phyloP scores from a whole-genome alignment of 306 rosid genomes.

The Arachis stenosperma region DNA sequence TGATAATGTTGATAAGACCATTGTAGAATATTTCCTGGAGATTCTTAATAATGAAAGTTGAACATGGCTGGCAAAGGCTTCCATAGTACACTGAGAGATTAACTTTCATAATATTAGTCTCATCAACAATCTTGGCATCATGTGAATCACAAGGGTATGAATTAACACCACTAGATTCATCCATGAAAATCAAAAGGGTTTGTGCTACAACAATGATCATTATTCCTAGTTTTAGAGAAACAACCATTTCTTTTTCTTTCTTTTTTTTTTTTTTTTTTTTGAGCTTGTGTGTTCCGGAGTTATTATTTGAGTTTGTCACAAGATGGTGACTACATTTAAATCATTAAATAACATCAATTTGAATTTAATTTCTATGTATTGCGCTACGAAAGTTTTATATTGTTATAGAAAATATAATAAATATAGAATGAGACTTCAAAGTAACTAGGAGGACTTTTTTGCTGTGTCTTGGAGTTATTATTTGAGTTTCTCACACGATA shows the following conservation, averaged over 20 bases:
- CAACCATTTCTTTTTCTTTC: constrained; percentile 13
- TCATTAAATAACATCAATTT: too few relatives aligned
- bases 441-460: neutral
- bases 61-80: constrained; percentile 42
- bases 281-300: neutral
- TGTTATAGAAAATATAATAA: too few relatives aligned
- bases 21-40: constrained; percentile 48
- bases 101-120: constrained; percentile 44
- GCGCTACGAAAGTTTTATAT: too few relatives aligned
- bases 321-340: too few relatives aligned
- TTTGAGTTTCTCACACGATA: too few relatives aligned
- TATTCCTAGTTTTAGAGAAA: constrained; percentile 13
- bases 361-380: too few relatives aligned
- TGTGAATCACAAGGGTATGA: constrained; percentile 21
- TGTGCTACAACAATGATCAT: constrained; percentile 19
- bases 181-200: constrained; percentile 30
- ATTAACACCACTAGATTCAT: constrained; percentile 31
- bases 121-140: constrained; percentile 12
- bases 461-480: neutral
- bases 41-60: constrained; percentile 51
- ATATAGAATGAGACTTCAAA: too few relatives aligned
- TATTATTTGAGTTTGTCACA: too few relatives aligned
- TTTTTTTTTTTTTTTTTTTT: constrained; percentile 25
- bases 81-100: constrained; percentile 58
- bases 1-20: constrained; percentile 48